These are phyloP conservation scores for Albugo laibachii DNA, from an alignment of 352 stramenopile species.

Conservation along the genomic window DNA sequence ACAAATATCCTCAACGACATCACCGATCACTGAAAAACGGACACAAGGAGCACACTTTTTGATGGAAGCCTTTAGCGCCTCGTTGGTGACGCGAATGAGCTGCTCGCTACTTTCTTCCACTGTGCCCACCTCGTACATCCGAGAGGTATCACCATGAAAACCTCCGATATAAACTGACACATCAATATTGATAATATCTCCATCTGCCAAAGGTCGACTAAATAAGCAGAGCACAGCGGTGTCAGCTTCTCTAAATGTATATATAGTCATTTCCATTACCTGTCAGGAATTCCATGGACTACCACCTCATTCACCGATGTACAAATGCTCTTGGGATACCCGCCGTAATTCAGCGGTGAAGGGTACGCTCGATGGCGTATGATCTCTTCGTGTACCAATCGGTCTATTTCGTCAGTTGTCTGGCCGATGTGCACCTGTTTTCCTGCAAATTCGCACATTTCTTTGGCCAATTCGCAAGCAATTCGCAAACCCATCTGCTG, in stretches of 20 bases:
- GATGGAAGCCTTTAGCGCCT: constrained; percentile 71
- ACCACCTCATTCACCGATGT: constrained; percentile 94
- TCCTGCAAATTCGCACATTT: constrained; percentile 62
- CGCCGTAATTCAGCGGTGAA: constrained; percentile 84
- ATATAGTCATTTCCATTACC: constrained; percentile 6
- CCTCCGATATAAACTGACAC: constrained; percentile 86
- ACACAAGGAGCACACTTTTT: constrained; percentile 75
- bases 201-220: constrained; percentile 61
- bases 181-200: constrained; percentile 95
- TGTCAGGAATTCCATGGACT: constrained; percentile 94
- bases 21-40: constrained; percentile 89
- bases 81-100: constrained; percentile 81
- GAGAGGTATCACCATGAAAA: constrained; percentile 97
- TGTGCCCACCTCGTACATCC: constrained; percentile 88
- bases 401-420: constrained; percentile 90
- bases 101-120: constrained; percentile 70
- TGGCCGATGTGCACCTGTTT: constrained; percentile 58
- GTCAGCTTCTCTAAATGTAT: neutral
- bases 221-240: neutral
- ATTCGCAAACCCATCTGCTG: constrained; percentile 44
- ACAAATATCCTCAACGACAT: constrained; percentile 83
- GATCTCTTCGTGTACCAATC: constrained; percentile 81
- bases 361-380: constrained; percentile 69
- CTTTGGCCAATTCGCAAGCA: constrained; percentile 46
- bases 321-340: constrained; percentile 92